Evolutionary conservation across 2,329 filamentous ascomycete species (phyloP).

Genomic region (Trichoderma koningiopsis): DNA sequence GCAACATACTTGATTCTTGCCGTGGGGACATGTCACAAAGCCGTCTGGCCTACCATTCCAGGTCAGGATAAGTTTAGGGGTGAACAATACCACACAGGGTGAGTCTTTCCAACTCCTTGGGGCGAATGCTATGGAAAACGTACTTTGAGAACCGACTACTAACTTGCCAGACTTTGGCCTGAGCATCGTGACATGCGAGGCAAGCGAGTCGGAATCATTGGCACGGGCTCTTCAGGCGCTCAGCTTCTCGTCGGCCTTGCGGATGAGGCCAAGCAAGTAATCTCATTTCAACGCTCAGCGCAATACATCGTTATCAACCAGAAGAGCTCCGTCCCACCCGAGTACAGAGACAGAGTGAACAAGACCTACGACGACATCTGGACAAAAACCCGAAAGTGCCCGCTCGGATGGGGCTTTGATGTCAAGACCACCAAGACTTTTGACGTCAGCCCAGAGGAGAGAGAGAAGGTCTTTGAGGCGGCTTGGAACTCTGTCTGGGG

Average conservation of each 20-base stretch:
- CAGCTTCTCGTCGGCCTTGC: not conserved
- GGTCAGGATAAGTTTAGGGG: not conserved
- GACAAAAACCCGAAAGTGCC: not conserved
- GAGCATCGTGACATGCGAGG: not conserved
- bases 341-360: slow-evolving; percentile 5
- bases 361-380: slow-evolving; percentile 6
- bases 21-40: not conserved
- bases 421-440: not conserved
- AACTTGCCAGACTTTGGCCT: not conserved
- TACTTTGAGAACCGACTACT: not conserved
- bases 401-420: not conserved
- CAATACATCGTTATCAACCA: not conserved
- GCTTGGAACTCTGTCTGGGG: not conserved
- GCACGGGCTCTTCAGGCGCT: not conserved
- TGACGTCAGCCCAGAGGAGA: slow-evolving; percentile 1
- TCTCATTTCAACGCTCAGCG: slow-evolving; percentile 1
- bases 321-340: not conserved
- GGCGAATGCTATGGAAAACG: not conserved
- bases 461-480: not conserved
- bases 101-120: not conserved
- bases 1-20: not conserved
- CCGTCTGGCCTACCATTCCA: not conserved
- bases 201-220: slow-evolving; percentile 6
- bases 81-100: slow-evolving; percentile 4
- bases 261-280: not conserved